These are phyloP conservation scores for Atkinsonella texensis DNA, from an alignment of 2,329 filamentous ascomycete genomes.

Conservation along the genomic window DNA sequence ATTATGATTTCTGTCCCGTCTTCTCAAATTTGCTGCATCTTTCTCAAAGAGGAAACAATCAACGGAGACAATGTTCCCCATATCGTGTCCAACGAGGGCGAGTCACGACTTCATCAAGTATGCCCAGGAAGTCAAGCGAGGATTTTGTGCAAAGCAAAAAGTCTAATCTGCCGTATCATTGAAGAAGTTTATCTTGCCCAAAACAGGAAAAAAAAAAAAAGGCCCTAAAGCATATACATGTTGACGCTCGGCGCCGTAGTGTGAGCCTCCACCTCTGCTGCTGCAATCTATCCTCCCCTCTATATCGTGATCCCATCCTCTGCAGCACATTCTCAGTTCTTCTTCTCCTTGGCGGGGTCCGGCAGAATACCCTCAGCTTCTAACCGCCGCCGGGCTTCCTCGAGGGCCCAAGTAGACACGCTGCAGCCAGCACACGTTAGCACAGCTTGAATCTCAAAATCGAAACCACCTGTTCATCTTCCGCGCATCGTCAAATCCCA, in stretches of 20 bases:
- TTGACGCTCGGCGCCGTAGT: slow-evolving; percentile 2
- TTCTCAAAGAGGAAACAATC: too few relatives aligned
- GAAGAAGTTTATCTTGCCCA: slow-evolving; percentile 16
- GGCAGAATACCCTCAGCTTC: slow-evolving; percentile 90
- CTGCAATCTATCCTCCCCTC: background rate
- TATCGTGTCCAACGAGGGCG: too few relatives aligned
- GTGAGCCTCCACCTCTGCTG: background rate
- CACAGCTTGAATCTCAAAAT: background rate
- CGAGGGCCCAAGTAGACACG: slow-evolving; percentile 98
- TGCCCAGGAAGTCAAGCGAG: too few relatives aligned
- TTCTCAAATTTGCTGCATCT: background rate
- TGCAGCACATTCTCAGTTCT: slow-evolving; percentile 20
- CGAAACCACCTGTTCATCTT: background rate
- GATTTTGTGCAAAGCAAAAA: background rate
- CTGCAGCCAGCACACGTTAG: slow-evolving; percentile 31
- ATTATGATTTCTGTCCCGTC: background rate
- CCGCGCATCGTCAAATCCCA: background rate
- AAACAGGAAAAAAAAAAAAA: slow-evolving; percentile 7
- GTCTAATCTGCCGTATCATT: slow-evolving; percentile 21
- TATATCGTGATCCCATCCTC: slow-evolving; percentile 2
- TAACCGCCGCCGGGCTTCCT: slow-evolving; percentile 89
- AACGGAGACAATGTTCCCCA: too few relatives aligned
- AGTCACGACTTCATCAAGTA: too few relatives aligned
- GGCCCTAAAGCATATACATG: slow-evolving; percentile 22
- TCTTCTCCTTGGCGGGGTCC: slow-evolving; percentile 51